Conservation (phyloP, 1,284 basidiomycete genomes). For the Ustilago curta region DNA sequence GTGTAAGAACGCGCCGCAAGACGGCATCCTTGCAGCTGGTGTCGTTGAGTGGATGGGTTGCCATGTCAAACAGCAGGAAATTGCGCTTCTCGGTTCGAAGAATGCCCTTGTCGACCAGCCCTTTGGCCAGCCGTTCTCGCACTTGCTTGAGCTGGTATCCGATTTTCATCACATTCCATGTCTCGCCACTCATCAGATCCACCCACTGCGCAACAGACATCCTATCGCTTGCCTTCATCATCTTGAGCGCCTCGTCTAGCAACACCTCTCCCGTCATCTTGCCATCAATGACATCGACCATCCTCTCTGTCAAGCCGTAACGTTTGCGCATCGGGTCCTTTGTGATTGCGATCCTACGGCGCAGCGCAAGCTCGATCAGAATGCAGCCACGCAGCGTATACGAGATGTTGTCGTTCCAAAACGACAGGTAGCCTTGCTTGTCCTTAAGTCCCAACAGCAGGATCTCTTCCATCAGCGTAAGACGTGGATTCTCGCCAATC, state of each 20-base stretch:
- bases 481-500: constrained; percentile 79
- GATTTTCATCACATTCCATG: constrained; percentile 69
- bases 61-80: constrained; percentile 69
- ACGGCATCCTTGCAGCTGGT: constrained; percentile 64
- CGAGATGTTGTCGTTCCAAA: constrained; percentile 70
- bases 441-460: constrained; percentile 90
- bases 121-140: constrained; percentile 67
- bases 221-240: constrained; percentile 61
- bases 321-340: constrained; percentile 53
- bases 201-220: constrained; percentile 66
- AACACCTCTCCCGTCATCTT: constrained; percentile 67
- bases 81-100: constrained; percentile 69
- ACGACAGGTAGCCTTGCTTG: constrained; percentile 74
- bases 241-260: constrained; percentile 66
- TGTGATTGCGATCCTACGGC: constrained; percentile 59
- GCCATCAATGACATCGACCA: constrained; percentile 62
- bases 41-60: constrained; percentile 68
- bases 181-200: constrained; percentile 68
- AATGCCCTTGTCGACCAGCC: constrained; percentile 68
- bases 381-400: constrained; percentile 67
- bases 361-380: constrained; percentile 65
- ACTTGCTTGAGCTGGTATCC: constrained; percentile 68
- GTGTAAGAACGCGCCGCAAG: constrained; percentile 59
- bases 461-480: constrained; percentile 98
- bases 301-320: constrained; percentile 48